Evolutionary conservation across 2,329 filamentous ascomycete genomes (phyloP).

Genomic region (Hymenoscyphus fructigenus): DNA sequence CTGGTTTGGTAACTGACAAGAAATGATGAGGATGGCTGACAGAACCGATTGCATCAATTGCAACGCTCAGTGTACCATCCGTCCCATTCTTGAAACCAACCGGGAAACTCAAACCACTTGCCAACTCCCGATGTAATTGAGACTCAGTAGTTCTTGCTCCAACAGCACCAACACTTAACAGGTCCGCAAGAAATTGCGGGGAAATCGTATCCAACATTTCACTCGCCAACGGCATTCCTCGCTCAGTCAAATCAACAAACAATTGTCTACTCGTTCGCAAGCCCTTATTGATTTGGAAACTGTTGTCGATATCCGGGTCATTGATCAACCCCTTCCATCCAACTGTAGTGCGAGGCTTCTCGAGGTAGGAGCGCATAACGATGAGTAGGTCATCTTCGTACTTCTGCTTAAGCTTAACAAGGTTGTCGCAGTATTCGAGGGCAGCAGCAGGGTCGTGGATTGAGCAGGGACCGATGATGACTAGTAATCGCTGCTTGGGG

Average conservation of each 20-base stretch:
- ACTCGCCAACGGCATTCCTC: conserved; percentile 93
- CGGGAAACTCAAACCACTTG: conserved; percentile 91
- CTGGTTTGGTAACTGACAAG: conserved; percentile 94
- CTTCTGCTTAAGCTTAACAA: conserved; percentile 81
- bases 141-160: conserved; percentile 96
- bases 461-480: conserved; percentile 93
- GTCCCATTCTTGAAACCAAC: conserved; percentile 99
- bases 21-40: conserved; percentile 94
- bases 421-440: conserved; percentile 85
- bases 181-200: conserved; percentile 91
- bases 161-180: conserved; percentile 87
- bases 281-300: conserved; percentile 99
- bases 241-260: conserved; percentile 86
- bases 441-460: conserved; percentile 93
- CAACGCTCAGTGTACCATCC: conserved; percentile 83
- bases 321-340: conserved; percentile 99
- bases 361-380: conserved; percentile 96
- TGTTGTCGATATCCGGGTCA: conserved; percentile 96
- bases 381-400: conserved; percentile 87
- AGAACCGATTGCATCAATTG: conserved; percentile 92
- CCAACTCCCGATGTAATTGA: conserved; percentile 91
- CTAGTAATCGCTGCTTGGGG: conserved; percentile 57
- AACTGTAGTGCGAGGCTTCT: conserved; percentile 96
- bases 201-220: conserved; percentile 99
- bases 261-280: conserved; percentile 82